Base-by-base conservation (phyloP, 2,329 filamentous ascomycete species). In the Orbilia quercus region DNA sequence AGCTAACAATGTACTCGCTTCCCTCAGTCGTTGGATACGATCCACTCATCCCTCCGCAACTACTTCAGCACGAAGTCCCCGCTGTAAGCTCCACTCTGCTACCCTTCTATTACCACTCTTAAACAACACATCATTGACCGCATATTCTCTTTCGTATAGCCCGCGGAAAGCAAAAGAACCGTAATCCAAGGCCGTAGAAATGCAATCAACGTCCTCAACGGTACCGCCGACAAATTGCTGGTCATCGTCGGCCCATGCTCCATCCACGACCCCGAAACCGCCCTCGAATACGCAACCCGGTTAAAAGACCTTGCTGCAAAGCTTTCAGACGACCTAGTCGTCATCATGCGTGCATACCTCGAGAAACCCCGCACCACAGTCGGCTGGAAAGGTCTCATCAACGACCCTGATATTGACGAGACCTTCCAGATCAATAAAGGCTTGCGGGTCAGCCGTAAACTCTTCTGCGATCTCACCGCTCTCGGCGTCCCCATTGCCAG, bases 351-450 rank as follows among this genome's bases (percentile, higher is more conserved):
- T 78, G 91, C 92, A 76, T 99, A 99, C 86, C 88, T 99, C 73
- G 95, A 99, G 86, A 99, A 99, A 86, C 95, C 95, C 20, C 89
- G 95, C 76, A 99, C 95, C 25, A 99, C 95, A 0, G 92, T 99
- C 25, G 95, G 95, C 77, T 99, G 95, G 95, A 99, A 99, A 84
- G 95, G 95, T 54, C 84, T 99, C 78, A 96, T 99, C 84, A 98
- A 99, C 81, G 95, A 99, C 82, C 95, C 95, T 1, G 94, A 98
- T 79, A 96, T 99, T 80, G 93, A 98, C 82, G 94, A 96, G 81
- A 95, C 90, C 82, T 98, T 96, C 90, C 89, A 97, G 83, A 98
- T 99, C 84, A 98, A 98, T 86, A 98, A 98, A 85, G 95, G 95
- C 18, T 83, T 99, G 79, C 88, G 91, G 55, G 84, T 92, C 63